These are phyloP conservation scores for Colletotrichum sp. DNA, from an alignment of 2,329 filamentous ascomycete genomes.

Conservation along the genomic window DNA sequence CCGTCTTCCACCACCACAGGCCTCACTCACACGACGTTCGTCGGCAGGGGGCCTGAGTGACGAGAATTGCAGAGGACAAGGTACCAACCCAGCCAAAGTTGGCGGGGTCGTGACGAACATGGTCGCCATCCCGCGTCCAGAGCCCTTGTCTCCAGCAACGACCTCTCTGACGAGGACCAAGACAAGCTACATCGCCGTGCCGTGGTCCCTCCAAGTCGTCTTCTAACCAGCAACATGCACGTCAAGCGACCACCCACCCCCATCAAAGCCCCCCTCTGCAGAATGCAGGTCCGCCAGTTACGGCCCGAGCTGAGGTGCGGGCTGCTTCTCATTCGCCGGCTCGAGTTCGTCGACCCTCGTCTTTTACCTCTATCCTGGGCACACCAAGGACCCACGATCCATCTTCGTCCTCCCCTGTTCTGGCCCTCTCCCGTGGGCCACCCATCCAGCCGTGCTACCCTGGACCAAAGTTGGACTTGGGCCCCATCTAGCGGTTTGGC, in stretches of 20 bases:
- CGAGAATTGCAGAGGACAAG: neutral
- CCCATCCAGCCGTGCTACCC: constrained; percentile 8
- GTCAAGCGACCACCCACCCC: constrained; percentile 13
- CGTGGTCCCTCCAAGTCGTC: neutral
- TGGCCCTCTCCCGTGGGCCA: neutral
- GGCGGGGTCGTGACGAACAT: constrained; percentile 2
- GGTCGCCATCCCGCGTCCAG: constrained; percentile 5
- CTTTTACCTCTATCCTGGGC: neutral
- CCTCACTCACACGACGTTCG: neutral
- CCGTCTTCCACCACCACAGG: neutral
- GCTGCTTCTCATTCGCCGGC: constrained; percentile 7
- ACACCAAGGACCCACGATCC: neutral
- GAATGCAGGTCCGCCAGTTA: neutral
- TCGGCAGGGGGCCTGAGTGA: neutral
- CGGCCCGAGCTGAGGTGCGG: constrained; percentile 7
- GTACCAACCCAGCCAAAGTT: neutral
- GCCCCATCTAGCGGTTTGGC: constrained; percentile 30
- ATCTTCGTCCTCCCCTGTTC: constrained; percentile 18
- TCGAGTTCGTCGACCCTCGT: neutral
- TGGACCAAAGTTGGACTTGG: constrained; percentile 18
- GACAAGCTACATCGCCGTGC: neutral
- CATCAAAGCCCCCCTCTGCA: constrained; percentile 9
- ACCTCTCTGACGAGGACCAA: constrained; percentile 5
- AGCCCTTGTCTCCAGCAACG: neutral
- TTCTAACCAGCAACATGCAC: constrained; percentile 19